Conservation (phyloP, 2,329 filamentous ascomycete genomes). For the Tolypocladium ovalisporum region DNA sequence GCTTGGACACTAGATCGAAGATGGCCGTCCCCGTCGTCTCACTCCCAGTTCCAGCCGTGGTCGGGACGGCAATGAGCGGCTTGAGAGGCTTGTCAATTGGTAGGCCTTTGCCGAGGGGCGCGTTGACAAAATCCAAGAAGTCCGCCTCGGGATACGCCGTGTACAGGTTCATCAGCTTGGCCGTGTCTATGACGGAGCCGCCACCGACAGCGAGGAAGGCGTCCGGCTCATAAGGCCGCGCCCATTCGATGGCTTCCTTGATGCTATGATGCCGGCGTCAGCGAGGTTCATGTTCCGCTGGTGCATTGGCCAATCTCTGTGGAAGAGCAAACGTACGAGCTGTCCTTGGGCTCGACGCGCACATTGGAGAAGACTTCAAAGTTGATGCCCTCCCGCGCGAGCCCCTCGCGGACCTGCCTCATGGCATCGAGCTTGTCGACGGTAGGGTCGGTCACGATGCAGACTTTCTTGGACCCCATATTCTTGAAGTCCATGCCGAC, state of each 20-base stretch:
- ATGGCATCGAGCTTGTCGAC: slow-evolving; percentile 79
- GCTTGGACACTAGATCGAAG: slow-evolving; percentile 83
- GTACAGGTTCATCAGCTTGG: slow-evolving; percentile 98
- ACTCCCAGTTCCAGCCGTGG: slow-evolving; percentile 75
- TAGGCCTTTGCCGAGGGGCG: slow-evolving; percentile 77
- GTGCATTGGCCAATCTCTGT: too few relatives aligned
- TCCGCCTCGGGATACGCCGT: slow-evolving; percentile 82
- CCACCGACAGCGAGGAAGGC: slow-evolving; percentile 83
- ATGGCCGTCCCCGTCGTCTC: slow-evolving; percentile 98
- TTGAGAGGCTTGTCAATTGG: slow-evolving; percentile 61
- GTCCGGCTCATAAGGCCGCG: slow-evolving; percentile 70
- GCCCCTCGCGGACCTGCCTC: slow-evolving; percentile 73
- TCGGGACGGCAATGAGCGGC: slow-evolving; percentile 74
- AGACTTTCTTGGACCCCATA: slow-evolving; percentile 74
- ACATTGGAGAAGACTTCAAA: slow-evolving; percentile 76
- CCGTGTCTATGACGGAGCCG: slow-evolving; percentile 94
- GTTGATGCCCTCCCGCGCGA: slow-evolving; percentile 66
- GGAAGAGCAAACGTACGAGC: slow-evolving; percentile 46
- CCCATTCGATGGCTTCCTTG: slow-evolving; percentile 79
- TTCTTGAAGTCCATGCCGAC: slow-evolving; percentile 98
- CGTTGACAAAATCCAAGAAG: slow-evolving; percentile 96
- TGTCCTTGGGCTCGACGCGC: slow-evolving; percentile 87
- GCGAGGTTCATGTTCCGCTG: background rate
- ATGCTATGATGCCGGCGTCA: slow-evolving; percentile 39
- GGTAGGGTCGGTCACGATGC: slow-evolving; percentile 81